A percentile compares a stretch with the other conserved stretches of the same genome.
phyloP scores from a whole-genome alignment of 2,329 filamentous ascomycete species.

The Beauveria sp. region DNA sequence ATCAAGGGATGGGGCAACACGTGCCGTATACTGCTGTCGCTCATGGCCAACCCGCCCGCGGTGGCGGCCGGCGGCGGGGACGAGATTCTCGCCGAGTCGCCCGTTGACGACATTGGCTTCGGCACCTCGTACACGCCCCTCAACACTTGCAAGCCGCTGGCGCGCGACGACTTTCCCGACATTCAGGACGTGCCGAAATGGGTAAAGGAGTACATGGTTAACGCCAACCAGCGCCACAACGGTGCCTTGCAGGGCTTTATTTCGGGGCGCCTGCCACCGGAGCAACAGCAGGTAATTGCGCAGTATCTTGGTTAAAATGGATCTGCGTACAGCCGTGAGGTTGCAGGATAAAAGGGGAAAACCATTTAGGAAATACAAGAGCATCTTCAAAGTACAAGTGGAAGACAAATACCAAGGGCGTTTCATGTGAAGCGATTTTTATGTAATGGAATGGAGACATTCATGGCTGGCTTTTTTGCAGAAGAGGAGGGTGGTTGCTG shows the following conservation, averaged over 20 bases:
- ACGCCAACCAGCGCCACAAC: conserved; percentile 64
- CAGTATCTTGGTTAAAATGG: conserved; percentile 39
- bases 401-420: conserved; percentile 3
- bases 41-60: conserved; percentile 78
- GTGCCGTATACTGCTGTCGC: conserved; percentile 78
- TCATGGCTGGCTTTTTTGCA: not conserved
- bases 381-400: not conserved
- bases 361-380: not conserved
- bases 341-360: conserved; percentile 23
- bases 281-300: conserved; percentile 47
- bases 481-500: too few relatives aligned
- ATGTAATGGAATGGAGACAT: not conserved
- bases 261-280: conserved; percentile 57
- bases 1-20: conserved; percentile 88
- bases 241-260: conserved; percentile 67
- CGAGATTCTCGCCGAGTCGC: conserved; percentile 75
- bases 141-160: conserved; percentile 74
- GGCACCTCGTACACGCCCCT: conserved; percentile 90
- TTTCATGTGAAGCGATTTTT: conserved; percentile 7
- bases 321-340: not conserved
- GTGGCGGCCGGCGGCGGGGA: conserved; percentile 58
- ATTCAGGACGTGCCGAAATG: conserved; percentile 75
- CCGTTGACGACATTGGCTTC: conserved; percentile 92
- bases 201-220: conserved; percentile 71
- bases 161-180: conserved; percentile 78